phyloP scores from a whole-genome alignment of 1,284 basidiomycete species.

The Cronartium quercuum region DNA sequence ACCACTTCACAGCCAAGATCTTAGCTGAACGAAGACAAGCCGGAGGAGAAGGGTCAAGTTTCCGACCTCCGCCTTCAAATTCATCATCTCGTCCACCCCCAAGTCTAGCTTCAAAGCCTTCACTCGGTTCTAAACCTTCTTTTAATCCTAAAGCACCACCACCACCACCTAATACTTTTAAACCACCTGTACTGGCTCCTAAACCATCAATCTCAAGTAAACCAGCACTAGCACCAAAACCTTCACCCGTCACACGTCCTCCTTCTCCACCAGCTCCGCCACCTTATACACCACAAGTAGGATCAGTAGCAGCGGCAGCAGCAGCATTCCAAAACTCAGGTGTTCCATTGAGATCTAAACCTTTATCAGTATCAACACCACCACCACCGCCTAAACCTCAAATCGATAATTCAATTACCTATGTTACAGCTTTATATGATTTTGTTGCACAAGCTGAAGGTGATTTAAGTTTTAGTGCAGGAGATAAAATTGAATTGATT shows the following conservation, averaged over 20 bases:
- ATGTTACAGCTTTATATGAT: constrained; percentile 91
- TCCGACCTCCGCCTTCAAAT: neutral
- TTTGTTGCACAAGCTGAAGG: constrained; percentile 90
- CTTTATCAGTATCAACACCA: constrained; percentile 77
- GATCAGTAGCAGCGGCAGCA: constrained; percentile 45
- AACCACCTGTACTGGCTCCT: neutral
- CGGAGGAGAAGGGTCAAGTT: constrained; percentile 1
- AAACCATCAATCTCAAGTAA: constrained; percentile 4
- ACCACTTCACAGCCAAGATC: constrained; percentile 56
- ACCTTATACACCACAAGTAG: constrained; percentile 45
- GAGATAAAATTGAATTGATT: constrained; percentile 89
- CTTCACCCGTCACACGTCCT: neutral
- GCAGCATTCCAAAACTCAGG: constrained; percentile 47
- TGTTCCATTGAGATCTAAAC: constrained; percentile 58
- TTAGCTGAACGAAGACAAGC: constrained; percentile 53
- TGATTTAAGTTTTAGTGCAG: constrained; percentile 80
- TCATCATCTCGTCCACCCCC: neutral
- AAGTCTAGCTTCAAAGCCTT: neutral
- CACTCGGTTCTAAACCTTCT: neutral
- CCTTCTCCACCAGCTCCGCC: constrained; percentile 42
- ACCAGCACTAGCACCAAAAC: constrained; percentile 17
- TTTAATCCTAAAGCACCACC: constrained; percentile 2
- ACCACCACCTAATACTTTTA: neutral
- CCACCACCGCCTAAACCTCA: constrained; percentile 72
- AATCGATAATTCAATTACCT: constrained; percentile 55